These are phyloP conservation scores for Fusarium goolgardi DNA, from an alignment of 2,329 filamentous ascomycete species.

Conservation along the genomic window DNA sequence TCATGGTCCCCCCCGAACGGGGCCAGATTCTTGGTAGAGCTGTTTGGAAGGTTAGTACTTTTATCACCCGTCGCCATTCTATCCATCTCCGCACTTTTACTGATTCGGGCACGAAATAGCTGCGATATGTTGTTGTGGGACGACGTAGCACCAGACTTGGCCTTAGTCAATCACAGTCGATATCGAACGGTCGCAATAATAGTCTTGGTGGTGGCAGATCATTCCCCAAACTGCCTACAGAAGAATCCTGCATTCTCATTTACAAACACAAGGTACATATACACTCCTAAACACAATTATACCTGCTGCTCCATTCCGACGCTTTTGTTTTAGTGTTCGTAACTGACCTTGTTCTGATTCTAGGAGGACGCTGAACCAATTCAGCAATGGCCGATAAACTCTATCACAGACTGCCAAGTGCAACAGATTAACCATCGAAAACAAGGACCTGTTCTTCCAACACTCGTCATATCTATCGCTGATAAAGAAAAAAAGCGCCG, in stretches of 20 bases:
- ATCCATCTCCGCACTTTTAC: slow-evolving; percentile 6
- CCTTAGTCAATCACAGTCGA: slow-evolving; percentile 54
- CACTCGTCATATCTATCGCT: slow-evolving; percentile 67
- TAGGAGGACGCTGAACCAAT: slow-evolving; percentile 65
- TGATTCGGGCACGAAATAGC: slow-evolving; percentile 53
- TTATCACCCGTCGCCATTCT: slow-evolving; percentile 7
- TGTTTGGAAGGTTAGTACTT: slow-evolving; percentile 62
- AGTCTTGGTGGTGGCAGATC: slow-evolving; percentile 53
- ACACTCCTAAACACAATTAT: slow-evolving; percentile 1
- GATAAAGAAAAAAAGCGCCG: slow-evolving; percentile 73
- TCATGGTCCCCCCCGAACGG: slow-evolving; percentile 64
- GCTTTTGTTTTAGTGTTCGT: not conserved
- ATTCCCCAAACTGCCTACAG: slow-evolving; percentile 51
- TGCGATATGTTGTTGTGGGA: slow-evolving; percentile 70
- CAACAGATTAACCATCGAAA: slow-evolving; percentile 71
- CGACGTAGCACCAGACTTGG: slow-evolving; percentile 48
- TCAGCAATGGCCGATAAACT: slow-evolving; percentile 64
- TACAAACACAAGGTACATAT: slow-evolving; percentile 68
- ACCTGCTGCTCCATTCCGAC: not conserved
- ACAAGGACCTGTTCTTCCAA: slow-evolving; percentile 68
- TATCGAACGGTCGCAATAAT: slow-evolving; percentile 54
- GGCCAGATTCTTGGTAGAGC: slow-evolving; percentile 63
- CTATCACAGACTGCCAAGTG: slow-evolving; percentile 67
- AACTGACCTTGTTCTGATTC: slow-evolving; percentile 22
- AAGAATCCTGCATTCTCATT: slow-evolving; percentile 63